These are phyloP conservation scores for Cyathus striatus DNA, from an alignment of 768 basidiomycete species.

Conservation along the genomic window DNA sequence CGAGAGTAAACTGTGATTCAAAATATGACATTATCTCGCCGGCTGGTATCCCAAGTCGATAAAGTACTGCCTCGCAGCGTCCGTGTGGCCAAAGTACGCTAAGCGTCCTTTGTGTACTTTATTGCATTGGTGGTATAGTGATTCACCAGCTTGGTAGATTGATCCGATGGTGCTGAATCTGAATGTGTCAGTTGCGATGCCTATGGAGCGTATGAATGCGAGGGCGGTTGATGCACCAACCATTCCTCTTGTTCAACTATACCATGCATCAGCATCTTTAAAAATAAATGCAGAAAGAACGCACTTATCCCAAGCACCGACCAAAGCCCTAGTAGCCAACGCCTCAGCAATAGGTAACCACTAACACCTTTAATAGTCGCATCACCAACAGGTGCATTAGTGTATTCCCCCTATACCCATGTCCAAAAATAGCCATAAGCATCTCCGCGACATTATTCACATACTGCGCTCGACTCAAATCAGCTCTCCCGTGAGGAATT, in stretches of 20 bases:
- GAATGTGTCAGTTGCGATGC: constrained; percentile 55
- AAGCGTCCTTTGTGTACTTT: constrained; percentile 74
- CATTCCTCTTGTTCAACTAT: constrained; percentile 60
- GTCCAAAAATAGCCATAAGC: constrained; percentile 66
- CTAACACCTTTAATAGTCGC: constrained; percentile 66
- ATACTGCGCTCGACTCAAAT: constrained; percentile 36
- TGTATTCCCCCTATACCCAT: constrained; percentile 70
- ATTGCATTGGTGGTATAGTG: constrained; percentile 62
- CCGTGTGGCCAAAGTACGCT: constrained; percentile 69
- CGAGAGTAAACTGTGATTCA: too few species aligned
- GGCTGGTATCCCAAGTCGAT: constrained; percentile 56
- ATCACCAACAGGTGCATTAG: constrained; percentile 73
- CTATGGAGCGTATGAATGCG: constrained; percentile 65
- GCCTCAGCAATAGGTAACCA: constrained; percentile 70
- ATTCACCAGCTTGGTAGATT: constrained; percentile 81
- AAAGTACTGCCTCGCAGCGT: constrained; percentile 67
- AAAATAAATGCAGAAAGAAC: constrained; percentile 10
- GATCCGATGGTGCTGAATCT: constrained; percentile 66
- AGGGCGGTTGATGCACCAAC: constrained; percentile 70
- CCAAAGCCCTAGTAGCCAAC: constrained; percentile 48
- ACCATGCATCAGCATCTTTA: too few species aligned
- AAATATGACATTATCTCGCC: too few species aligned
- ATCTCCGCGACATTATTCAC: constrained; percentile 43
- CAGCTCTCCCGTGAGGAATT: constrained; percentile 54
- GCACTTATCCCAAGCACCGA: constrained; percentile 68